Evolutionary conservation across 352 stramenopile species (phyloP).

Genomic region (Pythium sp.): DNA sequence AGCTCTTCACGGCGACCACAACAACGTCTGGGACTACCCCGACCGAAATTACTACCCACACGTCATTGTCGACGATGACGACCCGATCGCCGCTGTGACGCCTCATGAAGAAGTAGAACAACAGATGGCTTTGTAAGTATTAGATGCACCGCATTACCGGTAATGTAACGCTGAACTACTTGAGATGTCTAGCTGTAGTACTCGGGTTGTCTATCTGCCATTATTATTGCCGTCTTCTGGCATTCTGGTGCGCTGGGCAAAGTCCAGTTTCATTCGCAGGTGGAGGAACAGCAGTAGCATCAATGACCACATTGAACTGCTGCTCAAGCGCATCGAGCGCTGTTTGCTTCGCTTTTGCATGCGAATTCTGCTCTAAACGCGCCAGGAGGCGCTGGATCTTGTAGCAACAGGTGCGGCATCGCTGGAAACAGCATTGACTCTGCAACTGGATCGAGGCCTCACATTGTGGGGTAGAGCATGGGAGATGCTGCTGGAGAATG

Average conservation of each 20-base stretch:
- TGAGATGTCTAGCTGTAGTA: background rate
- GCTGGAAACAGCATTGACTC: conserved; percentile 41
- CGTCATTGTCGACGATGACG: background rate
- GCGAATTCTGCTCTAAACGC: conserved; percentile 14
- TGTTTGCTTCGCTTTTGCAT: conserved; percentile 18
- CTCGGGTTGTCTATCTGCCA: background rate
- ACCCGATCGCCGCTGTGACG: background rate
- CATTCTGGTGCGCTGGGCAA: conserved; percentile 41
- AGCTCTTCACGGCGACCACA: conserved; percentile 15
- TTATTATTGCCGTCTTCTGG: conserved; percentile 2
- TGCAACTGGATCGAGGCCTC: conserved; percentile 33
- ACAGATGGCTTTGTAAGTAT: background rate
- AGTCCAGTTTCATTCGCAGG: background rate
- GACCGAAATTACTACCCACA: background rate
- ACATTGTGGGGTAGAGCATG: conserved; percentile 33
- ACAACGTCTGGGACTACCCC: background rate
- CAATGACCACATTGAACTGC: conserved; percentile 1
- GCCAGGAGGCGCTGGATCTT: conserved; percentile 46
- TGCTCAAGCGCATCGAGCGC: conserved; percentile 1
- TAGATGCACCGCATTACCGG: background rate
- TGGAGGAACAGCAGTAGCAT: background rate
- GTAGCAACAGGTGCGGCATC: conserved; percentile 70
- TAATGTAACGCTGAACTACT: background rate
- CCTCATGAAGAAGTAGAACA: background rate
- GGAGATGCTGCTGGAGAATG: conserved; percentile 20